These are phyloP conservation scores for Rosa rugosa DNA, from an alignment of 306 rosid species.

Conservation along the genomic window DNA sequence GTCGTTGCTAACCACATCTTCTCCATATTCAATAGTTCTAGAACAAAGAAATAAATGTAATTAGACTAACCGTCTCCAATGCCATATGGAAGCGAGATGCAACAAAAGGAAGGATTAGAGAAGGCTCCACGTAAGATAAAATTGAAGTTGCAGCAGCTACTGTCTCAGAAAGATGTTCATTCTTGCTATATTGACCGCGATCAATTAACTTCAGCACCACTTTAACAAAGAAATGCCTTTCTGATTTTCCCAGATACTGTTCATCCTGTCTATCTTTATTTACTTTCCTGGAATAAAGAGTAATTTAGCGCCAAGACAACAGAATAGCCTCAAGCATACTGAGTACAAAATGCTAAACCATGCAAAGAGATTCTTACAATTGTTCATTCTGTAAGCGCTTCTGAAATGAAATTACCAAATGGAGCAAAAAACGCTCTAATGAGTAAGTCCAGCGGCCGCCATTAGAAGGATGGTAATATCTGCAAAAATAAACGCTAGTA, in stretches of 20 bases:
- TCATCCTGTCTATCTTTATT: slow-evolving; percentile 40
- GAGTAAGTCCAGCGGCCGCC: slow-evolving; percentile 99
- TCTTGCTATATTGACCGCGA: slow-evolving; percentile 99
- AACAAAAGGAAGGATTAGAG: slow-evolving; percentile 92
- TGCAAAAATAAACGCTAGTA: slow-evolving; percentile 32
- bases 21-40: slow-evolving; percentile 20
- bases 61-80: slow-evolving; percentile 90
- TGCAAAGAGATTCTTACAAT: slow-evolving; percentile 50
- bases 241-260: slow-evolving; percentile 69
- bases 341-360: slow-evolving; percentile 26
- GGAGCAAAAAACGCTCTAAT: slow-evolving; percentile 75
- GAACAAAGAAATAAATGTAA: slow-evolving; percentile 29
- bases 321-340: slow-evolving; percentile 23
- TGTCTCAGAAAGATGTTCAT: slow-evolving; percentile 90
- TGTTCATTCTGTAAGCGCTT: slow-evolving; percentile 86
- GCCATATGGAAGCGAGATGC: slow-evolving; percentile 99
- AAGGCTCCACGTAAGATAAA: slow-evolving; percentile 90
- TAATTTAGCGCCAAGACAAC: slow-evolving; percentile 39
- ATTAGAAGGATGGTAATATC: slow-evolving; percentile 98
- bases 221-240: slow-evolving; percentile 77
- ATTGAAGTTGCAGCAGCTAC: slow-evolving; percentile 95
- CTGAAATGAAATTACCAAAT: slow-evolving; percentile 83
- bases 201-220: slow-evolving; percentile 84
- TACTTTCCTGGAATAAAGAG: slow-evolving; percentile 49
- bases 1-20: slow-evolving; percentile 4